A percentile compares a stretch with the other conserved stretches of the same genome.
phyloP scores from a whole-genome alignment of 83 land plant species.

The Picea engelmannii region DNA sequence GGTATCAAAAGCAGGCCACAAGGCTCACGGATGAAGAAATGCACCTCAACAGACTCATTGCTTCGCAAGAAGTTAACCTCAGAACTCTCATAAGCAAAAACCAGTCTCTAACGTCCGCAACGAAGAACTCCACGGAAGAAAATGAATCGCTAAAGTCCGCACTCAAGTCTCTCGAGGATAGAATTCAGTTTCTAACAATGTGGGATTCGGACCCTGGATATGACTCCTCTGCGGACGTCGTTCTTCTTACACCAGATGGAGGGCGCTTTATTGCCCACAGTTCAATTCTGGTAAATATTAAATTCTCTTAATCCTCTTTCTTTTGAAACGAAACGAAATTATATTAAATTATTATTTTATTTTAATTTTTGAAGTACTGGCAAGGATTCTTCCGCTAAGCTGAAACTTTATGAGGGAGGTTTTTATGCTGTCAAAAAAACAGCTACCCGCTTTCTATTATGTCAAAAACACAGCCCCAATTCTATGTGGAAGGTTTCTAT shows the following conservation, averaged over 20 bases:
- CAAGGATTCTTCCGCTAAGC: too few relatives aligned
- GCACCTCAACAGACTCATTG: slow-evolving; percentile 2
- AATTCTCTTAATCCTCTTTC: too few relatives aligned
- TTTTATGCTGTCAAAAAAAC: too few relatives aligned
- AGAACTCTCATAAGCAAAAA: not conserved
- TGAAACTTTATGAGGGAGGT: too few relatives aligned
- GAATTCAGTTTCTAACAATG: not conserved
- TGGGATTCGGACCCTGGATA: slow-evolving; percentile 4
- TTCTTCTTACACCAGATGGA: not conserved
- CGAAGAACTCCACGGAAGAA: not conserved
- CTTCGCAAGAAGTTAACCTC: slow-evolving; percentile 4
- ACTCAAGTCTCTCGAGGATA: not conserved
- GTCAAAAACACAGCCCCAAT: too few relatives aligned
- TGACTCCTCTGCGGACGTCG: not conserved
- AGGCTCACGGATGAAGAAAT: slow-evolving; percentile 6
- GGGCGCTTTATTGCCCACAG: not conserved
- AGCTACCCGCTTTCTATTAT: too few relatives aligned
- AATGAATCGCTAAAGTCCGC: not conserved
- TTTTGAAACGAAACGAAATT: too few relatives aligned
- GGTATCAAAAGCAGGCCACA: not conserved
- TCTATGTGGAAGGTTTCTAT: too few relatives aligned
- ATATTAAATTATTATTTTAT: too few relatives aligned
- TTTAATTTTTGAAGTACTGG: too few relatives aligned
- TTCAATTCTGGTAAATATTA: not conserved
- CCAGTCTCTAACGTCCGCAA: not conserved